Conservation (phyloP, 331 rosid genomes). For the Spiraea crenata region DNA sequence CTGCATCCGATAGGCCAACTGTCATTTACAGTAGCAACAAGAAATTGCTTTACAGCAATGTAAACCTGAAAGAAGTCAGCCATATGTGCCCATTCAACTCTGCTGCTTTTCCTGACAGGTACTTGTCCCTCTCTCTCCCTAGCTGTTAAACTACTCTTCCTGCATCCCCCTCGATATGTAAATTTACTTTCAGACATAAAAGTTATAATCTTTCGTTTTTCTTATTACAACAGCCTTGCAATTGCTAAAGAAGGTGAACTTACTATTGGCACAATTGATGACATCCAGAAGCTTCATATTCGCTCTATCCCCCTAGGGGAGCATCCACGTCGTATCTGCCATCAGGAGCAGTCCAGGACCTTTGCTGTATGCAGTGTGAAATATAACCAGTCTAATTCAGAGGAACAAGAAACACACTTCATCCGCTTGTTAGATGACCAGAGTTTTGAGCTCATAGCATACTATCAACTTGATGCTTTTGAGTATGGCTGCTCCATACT, state of each 20-base stretch:
- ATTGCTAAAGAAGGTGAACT: conserved; percentile 96
- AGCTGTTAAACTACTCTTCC: background rate
- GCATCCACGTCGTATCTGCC: conserved; percentile 87
- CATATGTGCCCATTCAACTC: conserved; percentile 96
- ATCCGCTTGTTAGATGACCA: conserved; percentile 88
- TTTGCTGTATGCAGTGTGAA: conserved; percentile 80
- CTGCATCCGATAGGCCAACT: conserved; percentile 93
- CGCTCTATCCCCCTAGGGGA: conserved; percentile 90
- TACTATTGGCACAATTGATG: conserved; percentile 92
- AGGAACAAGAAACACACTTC: conserved; percentile 79
- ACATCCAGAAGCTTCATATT: conserved; percentile 92
- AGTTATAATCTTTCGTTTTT: conserved; percentile 1
- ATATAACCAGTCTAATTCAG: conserved; percentile 65
- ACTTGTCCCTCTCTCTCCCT: conserved; percentile 11
- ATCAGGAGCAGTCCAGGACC: conserved; percentile 92
- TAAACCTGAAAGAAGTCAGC: conserved; percentile 91
- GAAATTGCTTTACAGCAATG: conserved; percentile 83
- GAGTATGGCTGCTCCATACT: conserved; percentile 85
- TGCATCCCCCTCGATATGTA: background rate
- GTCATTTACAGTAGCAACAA: conserved; percentile 94
- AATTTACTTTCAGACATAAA: background rate
- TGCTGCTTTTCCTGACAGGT: conserved; percentile 96
- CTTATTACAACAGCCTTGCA: conserved; percentile 62
- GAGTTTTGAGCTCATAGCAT: conserved; percentile 75
- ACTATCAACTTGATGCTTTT: conserved; percentile 78